Conservation (phyloP, 257 asterid species). For the Penstemon barbatus region DNA sequence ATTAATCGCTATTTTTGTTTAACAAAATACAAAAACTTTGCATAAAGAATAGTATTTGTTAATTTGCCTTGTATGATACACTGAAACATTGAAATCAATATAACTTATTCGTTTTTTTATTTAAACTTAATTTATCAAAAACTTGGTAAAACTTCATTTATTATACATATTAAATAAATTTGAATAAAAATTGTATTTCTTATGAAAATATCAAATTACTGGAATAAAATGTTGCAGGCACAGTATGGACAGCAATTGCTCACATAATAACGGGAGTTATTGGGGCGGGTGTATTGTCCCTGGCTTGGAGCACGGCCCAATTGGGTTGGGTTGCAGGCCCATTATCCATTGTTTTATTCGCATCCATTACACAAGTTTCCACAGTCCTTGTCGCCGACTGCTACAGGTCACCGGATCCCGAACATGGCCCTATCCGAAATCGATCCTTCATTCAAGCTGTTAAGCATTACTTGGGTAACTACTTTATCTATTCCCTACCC, state of each 20-base stretch:
- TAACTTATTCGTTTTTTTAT: no score
- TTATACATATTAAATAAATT: no score
- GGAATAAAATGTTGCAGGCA: slow-evolving; percentile 35
- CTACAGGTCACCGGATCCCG: slow-evolving; percentile 55
- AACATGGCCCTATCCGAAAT: slow-evolving; percentile 44
- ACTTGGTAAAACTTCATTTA: no score
- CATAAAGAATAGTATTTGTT: no score
- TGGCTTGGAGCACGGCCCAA: slow-evolving; percentile 73
- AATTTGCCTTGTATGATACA: no score
- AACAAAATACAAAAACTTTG: no score
- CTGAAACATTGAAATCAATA: no score
- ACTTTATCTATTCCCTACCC: no score
- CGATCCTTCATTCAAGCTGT: slow-evolving; percentile 71
- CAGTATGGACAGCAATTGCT: slow-evolving; percentile 72
- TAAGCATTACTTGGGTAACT: slow-evolving; percentile 50
- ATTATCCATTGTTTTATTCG: slow-evolving; percentile 49
- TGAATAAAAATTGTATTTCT: no score
- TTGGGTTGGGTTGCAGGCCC: slow-evolving; percentile 88
- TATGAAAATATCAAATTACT: no score
- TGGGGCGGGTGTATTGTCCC: slow-evolving; percentile 82
- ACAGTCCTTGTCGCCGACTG: slow-evolving; percentile 56
- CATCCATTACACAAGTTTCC: slow-evolving; percentile 47
- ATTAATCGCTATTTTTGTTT: no score
- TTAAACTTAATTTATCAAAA: no score
- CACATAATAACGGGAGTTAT: slow-evolving; percentile 76